Percentiles rank a stretch among this genome's conserved stretches.
Evolutionary conservation across 202 grass and related monocot species (phyloP).

Genomic region (Musa balbisiana): DNA sequence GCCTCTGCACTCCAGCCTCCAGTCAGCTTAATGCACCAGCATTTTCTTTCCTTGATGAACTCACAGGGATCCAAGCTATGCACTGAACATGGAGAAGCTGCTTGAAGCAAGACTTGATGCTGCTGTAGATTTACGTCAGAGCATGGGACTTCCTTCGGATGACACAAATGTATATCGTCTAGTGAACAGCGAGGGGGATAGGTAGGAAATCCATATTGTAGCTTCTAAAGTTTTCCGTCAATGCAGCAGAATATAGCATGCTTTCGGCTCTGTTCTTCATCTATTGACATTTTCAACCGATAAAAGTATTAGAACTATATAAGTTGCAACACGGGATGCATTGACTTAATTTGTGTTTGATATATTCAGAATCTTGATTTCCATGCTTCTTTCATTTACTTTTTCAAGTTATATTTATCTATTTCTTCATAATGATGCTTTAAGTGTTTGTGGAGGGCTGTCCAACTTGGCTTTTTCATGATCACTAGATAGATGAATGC

Average conservation of each 20-base stretch:
- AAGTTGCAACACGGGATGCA: too few species aligned
- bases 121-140: conserved; percentile 48
- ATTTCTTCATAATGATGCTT: too few species aligned
- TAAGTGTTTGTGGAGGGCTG: too few species aligned
- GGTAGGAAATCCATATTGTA: conserved; percentile 34
- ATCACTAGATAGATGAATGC: conserved; percentile 17
- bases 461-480: background rate
- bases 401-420: background rate
- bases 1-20: background rate
- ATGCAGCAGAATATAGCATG: background rate
- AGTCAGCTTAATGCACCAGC: background rate
- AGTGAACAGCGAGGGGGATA: conserved; percentile 92
- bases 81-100: conserved; percentile 77
- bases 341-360: too few species aligned
- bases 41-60: background rate
- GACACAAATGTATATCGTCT: conserved; percentile 84
- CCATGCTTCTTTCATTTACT: background rate
- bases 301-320: background rate
- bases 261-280: background rate
- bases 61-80: conserved; percentile 58
- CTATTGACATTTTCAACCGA: background rate
- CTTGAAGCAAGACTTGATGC: conserved; percentile 75
- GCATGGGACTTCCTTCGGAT: conserved; percentile 60
- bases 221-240: background rate
- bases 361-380: too few species aligned